phyloP scores from a whole-genome alignment of 2,329 filamentous ascomycete species.

The Stenocarpella maydis region DNA sequence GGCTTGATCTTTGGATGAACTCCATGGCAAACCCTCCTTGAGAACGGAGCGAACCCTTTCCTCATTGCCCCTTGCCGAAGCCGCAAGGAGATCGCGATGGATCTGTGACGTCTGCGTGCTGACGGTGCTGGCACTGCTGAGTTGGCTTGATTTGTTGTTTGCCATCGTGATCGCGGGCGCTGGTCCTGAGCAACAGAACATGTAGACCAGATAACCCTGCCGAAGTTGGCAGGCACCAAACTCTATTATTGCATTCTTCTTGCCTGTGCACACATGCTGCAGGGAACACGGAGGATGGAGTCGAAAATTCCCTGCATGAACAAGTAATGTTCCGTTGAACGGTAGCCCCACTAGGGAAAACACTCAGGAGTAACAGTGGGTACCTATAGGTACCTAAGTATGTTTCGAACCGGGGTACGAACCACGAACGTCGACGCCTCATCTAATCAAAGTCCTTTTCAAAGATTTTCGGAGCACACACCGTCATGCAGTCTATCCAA shows the following conservation, averaged over 20 bases:
- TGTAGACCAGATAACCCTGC: background rate
- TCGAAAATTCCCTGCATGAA: slow-evolving; percentile 9
- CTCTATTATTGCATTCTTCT: background rate
- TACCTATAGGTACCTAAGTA: no score
- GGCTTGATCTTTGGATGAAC: slow-evolving; percentile 45
- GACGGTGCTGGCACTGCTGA: slow-evolving; percentile 43
- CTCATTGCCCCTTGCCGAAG: slow-evolving; percentile 49
- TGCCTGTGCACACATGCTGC: background rate
- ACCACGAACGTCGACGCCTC: slow-evolving; percentile 10
- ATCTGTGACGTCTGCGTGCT: slow-evolving; percentile 49
- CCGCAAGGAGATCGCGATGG: slow-evolving; percentile 49
- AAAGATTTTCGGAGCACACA: background rate
- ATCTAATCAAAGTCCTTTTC: background rate
- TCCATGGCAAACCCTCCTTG: slow-evolving; percentile 47
- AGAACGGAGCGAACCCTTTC: slow-evolving; percentile 48
- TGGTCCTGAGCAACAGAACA: background rate
- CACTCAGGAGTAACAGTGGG: slow-evolving; percentile 28
- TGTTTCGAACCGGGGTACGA: slow-evolving; percentile 15
- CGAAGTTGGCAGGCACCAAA: background rate
- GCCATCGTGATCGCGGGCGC: slow-evolving; percentile 19
- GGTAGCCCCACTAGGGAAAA: slow-evolving; percentile 15
- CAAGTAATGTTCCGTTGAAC: slow-evolving; percentile 4
- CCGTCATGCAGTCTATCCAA: background rate
- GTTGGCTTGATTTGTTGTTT: slow-evolving; percentile 21
- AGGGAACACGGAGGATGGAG: background rate